Evolutionary conservation across 768 basidiomycete genomes (phyloP).

Genomic region (Leucogyrophana mollusca): DNA sequence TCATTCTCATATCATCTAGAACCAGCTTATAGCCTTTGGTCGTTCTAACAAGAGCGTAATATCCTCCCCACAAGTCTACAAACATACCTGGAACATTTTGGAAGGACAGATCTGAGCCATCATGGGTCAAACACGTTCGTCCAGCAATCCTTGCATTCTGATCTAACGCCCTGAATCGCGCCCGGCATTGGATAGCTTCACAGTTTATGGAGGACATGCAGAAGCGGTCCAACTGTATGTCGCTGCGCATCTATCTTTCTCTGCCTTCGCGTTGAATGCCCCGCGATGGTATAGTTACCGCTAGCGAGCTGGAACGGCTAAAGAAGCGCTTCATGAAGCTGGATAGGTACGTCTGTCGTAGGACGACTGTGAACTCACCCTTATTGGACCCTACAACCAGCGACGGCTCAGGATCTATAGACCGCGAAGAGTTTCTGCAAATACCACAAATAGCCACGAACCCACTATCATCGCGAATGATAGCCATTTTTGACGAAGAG

Average conservation of each 20-base stretch:
- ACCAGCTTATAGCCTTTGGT: too few relatives aligned
- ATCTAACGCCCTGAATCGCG: constrained; percentile 5
- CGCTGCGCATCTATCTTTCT: background rate
- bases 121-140: constrained; percentile 87
- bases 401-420: constrained; percentile 96
- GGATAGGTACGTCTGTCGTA: constrained; percentile 61
- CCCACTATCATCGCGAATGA: constrained; percentile 95
- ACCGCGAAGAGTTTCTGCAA: constrained; percentile 97
- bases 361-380: too few relatives aligned
- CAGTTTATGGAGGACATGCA: constrained; percentile 99
- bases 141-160: background rate
- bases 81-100: too few relatives aligned
- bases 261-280: too few relatives aligned
- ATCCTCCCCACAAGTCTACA: too few relatives aligned
- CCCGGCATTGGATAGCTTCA: constrained; percentile 51
- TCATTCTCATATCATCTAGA: too few relatives aligned
- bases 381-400: constrained; percentile 39
- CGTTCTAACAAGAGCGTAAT: too few relatives aligned
- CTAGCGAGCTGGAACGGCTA: constrained; percentile 87
- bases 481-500: constrained; percentile 99
- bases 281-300: too few relatives aligned
- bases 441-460: constrained; percentile 99
- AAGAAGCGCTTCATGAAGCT: constrained; percentile 99
- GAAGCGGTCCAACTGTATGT: constrained; percentile 94
- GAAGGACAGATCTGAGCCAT: constrained; percentile 16